A percentile compares a stretch with the other conserved stretches of the same genome.
phyloP scores from a whole-genome alignment of 371 early-diverging fungal genomes.

The Blakeslea trispora region DNA sequence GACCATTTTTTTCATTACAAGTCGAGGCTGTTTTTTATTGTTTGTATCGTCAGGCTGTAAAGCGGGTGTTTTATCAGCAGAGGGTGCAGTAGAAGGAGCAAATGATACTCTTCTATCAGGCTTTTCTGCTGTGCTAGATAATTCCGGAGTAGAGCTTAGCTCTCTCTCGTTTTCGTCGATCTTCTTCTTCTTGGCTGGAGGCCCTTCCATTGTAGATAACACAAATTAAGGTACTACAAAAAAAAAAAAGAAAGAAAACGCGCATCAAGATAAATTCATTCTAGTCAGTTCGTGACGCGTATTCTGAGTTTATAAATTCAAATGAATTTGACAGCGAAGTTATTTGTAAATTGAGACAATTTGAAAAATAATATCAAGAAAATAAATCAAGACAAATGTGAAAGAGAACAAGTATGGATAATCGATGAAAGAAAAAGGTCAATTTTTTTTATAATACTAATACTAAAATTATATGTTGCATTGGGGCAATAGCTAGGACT shows the following conservation, averaged over 20 bases:
- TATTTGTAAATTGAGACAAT: too few species aligned
- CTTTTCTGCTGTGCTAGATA: neutral
- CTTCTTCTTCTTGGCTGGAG: slow-evolving; percentile 15
- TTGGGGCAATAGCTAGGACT: too few species aligned
- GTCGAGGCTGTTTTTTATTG: slow-evolving; percentile 51
- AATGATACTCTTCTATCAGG: slow-evolving; percentile 6
- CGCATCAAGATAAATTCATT: too few species aligned
- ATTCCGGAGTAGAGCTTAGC: neutral
- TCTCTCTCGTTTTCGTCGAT: neutral
- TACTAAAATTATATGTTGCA: too few species aligned
- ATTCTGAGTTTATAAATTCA: too few species aligned
- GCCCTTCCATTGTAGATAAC: slow-evolving; percentile 4
- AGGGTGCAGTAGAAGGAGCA: slow-evolving; percentile 1
- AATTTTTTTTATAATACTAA: too few species aligned
- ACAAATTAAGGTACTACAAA: neutral
- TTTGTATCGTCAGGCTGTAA: neutral
- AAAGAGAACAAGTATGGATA: too few species aligned
- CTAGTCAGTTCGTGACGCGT: too few species aligned
- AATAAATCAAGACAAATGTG: too few species aligned
- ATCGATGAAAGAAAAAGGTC: too few species aligned
- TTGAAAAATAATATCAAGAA: too few species aligned
- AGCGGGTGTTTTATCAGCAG: neutral
- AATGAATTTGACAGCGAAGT: too few species aligned
- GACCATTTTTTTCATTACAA: slow-evolving; percentile 92
- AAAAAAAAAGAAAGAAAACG: neutral